Evolutionary conservation across 2,329 filamentous ascomycete genomes (phyloP).

Genomic region (Aspergillus nomiae): DNA sequence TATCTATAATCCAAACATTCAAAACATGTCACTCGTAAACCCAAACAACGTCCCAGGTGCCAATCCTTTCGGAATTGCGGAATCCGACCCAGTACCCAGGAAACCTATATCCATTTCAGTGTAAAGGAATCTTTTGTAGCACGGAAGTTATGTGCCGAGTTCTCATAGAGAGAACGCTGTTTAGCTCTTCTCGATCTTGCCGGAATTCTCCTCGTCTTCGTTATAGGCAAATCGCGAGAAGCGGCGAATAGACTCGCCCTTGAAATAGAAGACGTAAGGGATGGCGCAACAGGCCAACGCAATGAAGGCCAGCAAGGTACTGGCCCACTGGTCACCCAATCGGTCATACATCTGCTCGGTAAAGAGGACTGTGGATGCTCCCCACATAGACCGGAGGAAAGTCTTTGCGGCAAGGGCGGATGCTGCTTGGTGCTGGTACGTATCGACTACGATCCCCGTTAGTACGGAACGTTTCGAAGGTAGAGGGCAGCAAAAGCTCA

Average conservation of each 20-base stretch:
- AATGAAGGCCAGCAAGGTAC: conserved; percentile 71
- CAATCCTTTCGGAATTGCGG: background rate
- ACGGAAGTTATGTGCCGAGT: background rate
- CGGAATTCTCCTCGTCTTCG: conserved; percentile 51
- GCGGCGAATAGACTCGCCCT: conserved; percentile 69
- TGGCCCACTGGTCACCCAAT: conserved; percentile 76
- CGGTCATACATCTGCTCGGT: conserved; percentile 78
- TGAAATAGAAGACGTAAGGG: conserved; percentile 79
- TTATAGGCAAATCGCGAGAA: conserved; percentile 73
- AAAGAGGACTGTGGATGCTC: conserved; percentile 75
- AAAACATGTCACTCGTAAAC: background rate
- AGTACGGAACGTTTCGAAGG: conserved; percentile 6
- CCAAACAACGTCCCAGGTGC: background rate
- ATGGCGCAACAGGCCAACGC: conserved; percentile 77
- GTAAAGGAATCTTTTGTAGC: background rate
- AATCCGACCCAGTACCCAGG: background rate
- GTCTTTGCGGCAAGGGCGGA: conserved; percentile 82
- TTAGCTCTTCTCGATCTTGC: conserved; percentile 8
- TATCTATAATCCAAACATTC: background rate
- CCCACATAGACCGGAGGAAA: conserved; percentile 77
- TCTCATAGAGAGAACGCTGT: background rate
- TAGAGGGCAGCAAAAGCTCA: conserved; percentile 19
- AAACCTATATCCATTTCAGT: background rate
- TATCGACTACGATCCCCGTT: conserved; percentile 51
- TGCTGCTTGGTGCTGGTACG: conserved; percentile 73